Base-by-base conservation (phyloP, 2,329 filamentous ascomycete genomes). In the Periconia sp. region DNA sequence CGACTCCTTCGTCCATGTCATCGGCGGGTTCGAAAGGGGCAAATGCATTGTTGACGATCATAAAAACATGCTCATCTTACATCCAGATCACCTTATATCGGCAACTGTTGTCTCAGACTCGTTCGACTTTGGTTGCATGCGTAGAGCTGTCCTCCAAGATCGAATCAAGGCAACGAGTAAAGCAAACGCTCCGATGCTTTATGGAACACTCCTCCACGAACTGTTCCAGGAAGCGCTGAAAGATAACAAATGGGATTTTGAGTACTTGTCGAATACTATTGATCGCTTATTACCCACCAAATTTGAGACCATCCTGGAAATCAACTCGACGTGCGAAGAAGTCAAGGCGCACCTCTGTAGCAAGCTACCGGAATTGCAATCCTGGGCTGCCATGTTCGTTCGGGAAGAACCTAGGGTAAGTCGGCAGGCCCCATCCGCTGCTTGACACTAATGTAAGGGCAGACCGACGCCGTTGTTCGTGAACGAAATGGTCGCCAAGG, bases 101-200 rank as follows among this genome's bases (percentile, higher is more conserved):
- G 88, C 94, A 3, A 97, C 94, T 1, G 90, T 95, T 4, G 88
- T 99, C 30, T 92, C 91, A n/a, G 94, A 99, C 69, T 96, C 94
- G 0, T 96, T 97, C 66, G n/a, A n/a, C n/a, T n/a, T n/a, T n/a
- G 86, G 85, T 17, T 99, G 94, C 65, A 86, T 88, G 65, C 87
- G 94, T 13, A 87, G 92, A 52, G 91, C 94, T 21, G 92, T 97
- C 1, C 80, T 99, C 18, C 92, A 97, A 68, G 92, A 99, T 67
- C 86, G 94, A 22, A 87, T 99, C 58, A 97, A 97, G 70, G 89
- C 90, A 7, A 92, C 91, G 0, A 87, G 86, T 59, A 88, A 90
- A 53, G 80, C 89, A 2, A 89, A 85, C 31, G 82, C 88, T 23
- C 84, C 92, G 1, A 84, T 96, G 57, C 84, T 97, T 1, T 97